Evolutionary conservation across 192 early-diverging fungal genomes (phyloP).

Genomic region (Kappamyces sp.): DNA sequence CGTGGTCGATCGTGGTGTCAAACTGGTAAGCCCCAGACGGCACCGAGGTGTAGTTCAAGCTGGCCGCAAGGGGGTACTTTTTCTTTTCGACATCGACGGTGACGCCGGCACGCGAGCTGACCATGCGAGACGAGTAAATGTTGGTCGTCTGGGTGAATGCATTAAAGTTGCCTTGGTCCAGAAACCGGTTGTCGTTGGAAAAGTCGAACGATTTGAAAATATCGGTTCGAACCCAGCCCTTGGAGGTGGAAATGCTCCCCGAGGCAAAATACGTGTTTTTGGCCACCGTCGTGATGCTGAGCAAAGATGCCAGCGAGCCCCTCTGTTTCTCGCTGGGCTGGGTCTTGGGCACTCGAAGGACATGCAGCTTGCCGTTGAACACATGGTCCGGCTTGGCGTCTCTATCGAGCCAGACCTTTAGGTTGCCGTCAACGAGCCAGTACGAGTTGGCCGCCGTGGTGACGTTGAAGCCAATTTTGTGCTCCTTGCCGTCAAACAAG

Average conservation of each 20-base stretch:
- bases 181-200: neutral
- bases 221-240: neutral
- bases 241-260: neutral
- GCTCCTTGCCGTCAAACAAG: constrained; percentile 12
- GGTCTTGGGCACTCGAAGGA: neutral
- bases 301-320: neutral
- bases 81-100: neutral
- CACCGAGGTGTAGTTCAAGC: neutral
- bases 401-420: constrained; percentile 21
- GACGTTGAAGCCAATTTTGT: constrained; percentile 24
- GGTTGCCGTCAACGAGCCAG: constrained; percentile 27
- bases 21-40: neutral
- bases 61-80: neutral
- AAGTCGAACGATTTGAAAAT: neutral
- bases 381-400: too few relatives aligned
- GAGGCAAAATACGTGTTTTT: neutral
- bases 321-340: neutral
- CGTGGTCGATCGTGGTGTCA: constrained; percentile 1
- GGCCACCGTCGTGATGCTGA: neutral
- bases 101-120: too few relatives aligned
- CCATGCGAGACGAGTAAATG: neutral
- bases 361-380: constrained; percentile 6
- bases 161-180: neutral
- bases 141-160: constrained; percentile 3
- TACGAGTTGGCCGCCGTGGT: constrained; percentile 9